Evolutionary conservation across 1,284 basidiomycete species (phyloP).

Genomic region (Cutaneotrichosporon sp.): DNA sequence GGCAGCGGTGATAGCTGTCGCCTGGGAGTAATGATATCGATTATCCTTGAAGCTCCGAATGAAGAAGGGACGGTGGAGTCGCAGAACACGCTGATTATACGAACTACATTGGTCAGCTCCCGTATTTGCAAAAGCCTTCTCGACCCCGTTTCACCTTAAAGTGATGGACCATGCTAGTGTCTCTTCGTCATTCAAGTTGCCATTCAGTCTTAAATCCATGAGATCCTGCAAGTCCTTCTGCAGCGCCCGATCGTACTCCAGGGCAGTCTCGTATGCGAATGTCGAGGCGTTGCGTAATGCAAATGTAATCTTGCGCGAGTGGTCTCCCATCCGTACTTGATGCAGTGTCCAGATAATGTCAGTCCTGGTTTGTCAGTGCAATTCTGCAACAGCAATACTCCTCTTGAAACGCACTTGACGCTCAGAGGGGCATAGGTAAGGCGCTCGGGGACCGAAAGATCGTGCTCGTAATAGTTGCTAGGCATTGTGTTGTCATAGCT

Average conservation of each 20-base stretch:
- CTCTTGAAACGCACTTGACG: not conserved
- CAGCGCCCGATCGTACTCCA: not conserved
- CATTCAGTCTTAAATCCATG: not conserved
- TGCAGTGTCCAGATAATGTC: not conserved
- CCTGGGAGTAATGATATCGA: not conserved
- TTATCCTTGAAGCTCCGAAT: not conserved
- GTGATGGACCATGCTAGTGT: not conserved
- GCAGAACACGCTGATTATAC: not conserved
- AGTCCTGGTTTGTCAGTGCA: too few relatives aligned
- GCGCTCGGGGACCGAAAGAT: not conserved
- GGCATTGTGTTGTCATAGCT: slow-evolving; percentile 1
- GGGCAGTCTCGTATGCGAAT: not conserved
- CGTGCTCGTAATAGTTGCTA: not conserved
- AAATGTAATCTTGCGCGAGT: not conserved
- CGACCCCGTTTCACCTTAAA: not conserved
- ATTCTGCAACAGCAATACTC: too few relatives aligned
- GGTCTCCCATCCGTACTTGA: not conserved
- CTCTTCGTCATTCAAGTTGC: slow-evolving; percentile 1
- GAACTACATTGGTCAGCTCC: not conserved
- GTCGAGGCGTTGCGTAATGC: not conserved
- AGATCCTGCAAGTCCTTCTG: not conserved
- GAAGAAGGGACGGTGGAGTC: not conserved
- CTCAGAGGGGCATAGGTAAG: not conserved
- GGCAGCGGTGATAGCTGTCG: not conserved
- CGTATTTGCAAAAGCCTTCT: too few relatives aligned